Percentiles rank a stretch among this genome's conserved stretches.
Conservation (phyloP, 164 flowering plant genomes). For the Protea cynaroides region DNA sequence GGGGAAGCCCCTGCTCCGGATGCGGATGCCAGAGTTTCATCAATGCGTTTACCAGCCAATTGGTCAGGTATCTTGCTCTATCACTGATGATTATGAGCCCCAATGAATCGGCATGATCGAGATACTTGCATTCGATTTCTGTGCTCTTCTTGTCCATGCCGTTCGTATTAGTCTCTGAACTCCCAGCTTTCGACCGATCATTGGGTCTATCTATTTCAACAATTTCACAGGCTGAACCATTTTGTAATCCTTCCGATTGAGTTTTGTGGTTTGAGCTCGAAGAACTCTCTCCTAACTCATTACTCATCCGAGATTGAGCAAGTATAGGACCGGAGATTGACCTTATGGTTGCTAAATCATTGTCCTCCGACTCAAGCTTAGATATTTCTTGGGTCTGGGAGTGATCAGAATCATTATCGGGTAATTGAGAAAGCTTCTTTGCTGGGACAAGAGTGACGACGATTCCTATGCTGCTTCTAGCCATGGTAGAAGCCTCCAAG, state of each 20-base stretch:
- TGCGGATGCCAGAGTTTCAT: slow-evolving; percentile 72
- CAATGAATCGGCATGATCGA: slow-evolving; percentile 81
- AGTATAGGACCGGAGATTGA: slow-evolving; percentile 46
- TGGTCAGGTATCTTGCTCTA: slow-evolving; percentile 66
- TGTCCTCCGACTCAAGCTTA: slow-evolving; percentile 14
- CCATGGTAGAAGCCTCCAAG: slow-evolving; percentile 37
- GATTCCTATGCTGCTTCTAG: slow-evolving; percentile 42
- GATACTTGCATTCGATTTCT: slow-evolving; percentile 47
- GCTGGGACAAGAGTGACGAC: slow-evolving; percentile 59
- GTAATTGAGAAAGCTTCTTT: slow-evolving; percentile 19
- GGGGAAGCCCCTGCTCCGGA: slow-evolving; percentile 34
- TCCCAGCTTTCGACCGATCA: slow-evolving; percentile 6
- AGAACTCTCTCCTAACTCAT: slow-evolving; percentile 8
- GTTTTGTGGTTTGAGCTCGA: slow-evolving; percentile 5
- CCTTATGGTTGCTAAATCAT: slow-evolving; percentile 19
- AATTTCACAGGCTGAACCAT: slow-evolving; percentile 24
- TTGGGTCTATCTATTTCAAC: slow-evolving; percentile 23
- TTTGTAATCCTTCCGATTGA: slow-evolving; percentile 7
- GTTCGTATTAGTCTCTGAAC: slow-evolving; percentile 5
- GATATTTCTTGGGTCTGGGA: slow-evolving; percentile 23
- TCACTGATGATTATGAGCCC: slow-evolving; percentile 48
- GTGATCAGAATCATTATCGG: slow-evolving; percentile 34
- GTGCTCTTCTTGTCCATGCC: slow-evolving; percentile 10
- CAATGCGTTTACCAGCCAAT: slow-evolving; percentile 78
- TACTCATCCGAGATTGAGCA: slow-evolving; percentile 7